Evolutionary conservation across 1,284 basidiomycete genomes (phyloP).

Genomic region (Puccinia triticina): DNA sequence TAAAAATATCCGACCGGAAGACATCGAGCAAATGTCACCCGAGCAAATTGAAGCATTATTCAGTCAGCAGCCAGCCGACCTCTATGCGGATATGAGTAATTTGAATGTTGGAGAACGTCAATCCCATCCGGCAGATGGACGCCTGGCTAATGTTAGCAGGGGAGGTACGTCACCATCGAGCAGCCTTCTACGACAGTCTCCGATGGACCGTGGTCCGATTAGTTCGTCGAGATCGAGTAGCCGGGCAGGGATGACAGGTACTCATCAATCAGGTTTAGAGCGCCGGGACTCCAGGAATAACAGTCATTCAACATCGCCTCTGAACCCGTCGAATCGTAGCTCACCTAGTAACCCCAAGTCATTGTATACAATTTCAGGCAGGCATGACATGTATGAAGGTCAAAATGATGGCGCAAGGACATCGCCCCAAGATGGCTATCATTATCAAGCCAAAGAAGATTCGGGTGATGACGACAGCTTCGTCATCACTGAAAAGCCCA

Average conservation of each 20-base stretch:
- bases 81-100: background rate
- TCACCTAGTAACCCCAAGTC: slow-evolving; percentile 20
- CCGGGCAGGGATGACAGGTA: slow-evolving; percentile 19
- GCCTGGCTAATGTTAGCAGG: background rate
- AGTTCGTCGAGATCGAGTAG: slow-evolving; percentile 11
- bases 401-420: background rate
- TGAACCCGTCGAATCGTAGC: background rate
- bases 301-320: slow-evolving; percentile 11
- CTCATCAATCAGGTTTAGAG: slow-evolving; percentile 20
- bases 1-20: slow-evolving; percentile 7
- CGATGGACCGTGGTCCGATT: background rate
- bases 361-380: slow-evolving; percentile 38
- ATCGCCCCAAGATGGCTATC: background rate
- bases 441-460: slow-evolving; percentile 3
- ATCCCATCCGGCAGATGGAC: slow-evolving; percentile 9
- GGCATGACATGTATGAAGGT: slow-evolving; percentile 6
- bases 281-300: slow-evolving; percentile 15
- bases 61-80: background rate
- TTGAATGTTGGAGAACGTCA: background rate
- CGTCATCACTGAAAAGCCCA: slow-evolving; percentile 35
- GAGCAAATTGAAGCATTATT: slow-evolving; percentile 17
- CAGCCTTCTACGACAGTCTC: background rate
- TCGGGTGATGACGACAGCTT: slow-evolving; percentile 14
- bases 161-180: slow-evolving; percentile 11
- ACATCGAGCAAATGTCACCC: slow-evolving; percentile 22